Evolutionary conservation across 2,329 filamentous ascomycete genomes (phyloP).

Genomic region (Rutstroemia sp.): DNA sequence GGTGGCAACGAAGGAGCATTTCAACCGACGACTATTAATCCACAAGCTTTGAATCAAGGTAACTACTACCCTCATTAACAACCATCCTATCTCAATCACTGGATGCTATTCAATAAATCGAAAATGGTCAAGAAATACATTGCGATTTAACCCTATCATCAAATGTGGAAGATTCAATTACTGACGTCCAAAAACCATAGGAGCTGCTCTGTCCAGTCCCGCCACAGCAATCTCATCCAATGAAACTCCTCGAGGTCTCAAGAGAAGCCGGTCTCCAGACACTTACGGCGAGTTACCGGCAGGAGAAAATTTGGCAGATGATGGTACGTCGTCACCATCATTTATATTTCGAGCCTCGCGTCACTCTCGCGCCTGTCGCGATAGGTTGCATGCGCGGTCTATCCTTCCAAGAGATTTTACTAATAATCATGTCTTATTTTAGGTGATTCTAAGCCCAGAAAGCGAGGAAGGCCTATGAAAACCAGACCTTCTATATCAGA

Average conservation of each 20-base stretch:
- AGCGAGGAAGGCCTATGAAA: slow-evolving; percentile 32
- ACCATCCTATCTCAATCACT: not conserved
- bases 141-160: not conserved
- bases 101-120: not conserved
- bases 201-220: slow-evolving; percentile 22
- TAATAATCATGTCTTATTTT: slow-evolving; percentile 21
- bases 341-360: slow-evolving; percentile 10
- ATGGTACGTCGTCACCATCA: slow-evolving; percentile 55
- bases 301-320: slow-evolving; percentile 55
- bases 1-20: slow-evolving; percentile 7
- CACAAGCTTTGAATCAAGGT: slow-evolving; percentile 10
- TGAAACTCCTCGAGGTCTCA: slow-evolving; percentile 60
- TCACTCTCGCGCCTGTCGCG: slow-evolving; percentile 19
- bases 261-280: slow-evolving; percentile 68
- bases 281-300: slow-evolving; percentile 46
- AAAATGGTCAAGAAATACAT: not conserved
- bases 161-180: not conserved
- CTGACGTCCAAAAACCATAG: slow-evolving; percentile 11
- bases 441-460: slow-evolving; percentile 36
- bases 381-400: slow-evolving; percentile 23
- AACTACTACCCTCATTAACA: not conserved
- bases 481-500: slow-evolving; percentile 42
- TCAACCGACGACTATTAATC: slow-evolving; percentile 10
- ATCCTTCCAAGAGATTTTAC: slow-evolving; percentile 14
- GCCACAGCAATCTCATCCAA: slow-evolving; percentile 41